Evolutionary conservation across 371 early-diverging fungal species (phyloP), one percentile per base, ranked within the genome.

Genomic region (Parasitella parasitica): DNA sequence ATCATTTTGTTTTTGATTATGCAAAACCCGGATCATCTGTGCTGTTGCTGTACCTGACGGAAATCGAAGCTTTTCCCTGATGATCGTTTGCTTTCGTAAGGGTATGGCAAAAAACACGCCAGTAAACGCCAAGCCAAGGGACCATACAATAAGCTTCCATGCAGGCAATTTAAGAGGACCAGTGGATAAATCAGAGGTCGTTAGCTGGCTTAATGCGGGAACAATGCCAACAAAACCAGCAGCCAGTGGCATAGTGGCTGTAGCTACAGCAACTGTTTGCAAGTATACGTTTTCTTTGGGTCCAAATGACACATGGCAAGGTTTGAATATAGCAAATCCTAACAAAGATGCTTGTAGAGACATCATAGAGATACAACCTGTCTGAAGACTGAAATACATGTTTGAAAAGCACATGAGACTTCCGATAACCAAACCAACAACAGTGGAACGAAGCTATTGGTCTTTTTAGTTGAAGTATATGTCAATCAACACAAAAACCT

Each of bases 41-140:
- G 94, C 94, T 6, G 94, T 88, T 1, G 90, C 93, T 6, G 92
- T 90, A 3, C 93, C 92, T 4, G 91, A 89, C 6, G 94, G 94
- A 61, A 94, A 94, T 4, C 83, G 77, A 8, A 94, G 79, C 62
- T 92, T 88, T 61, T 92, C 91, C 51, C 81, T 79, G 43, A 94
- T 77, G 39, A 91, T 86, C 0, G 87, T 88, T 68, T 92, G 92
- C 28, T 80, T 82, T 46, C 94, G 75, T 53, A 94, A 68, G 6
- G 93, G 93, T 5, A 94, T 84, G 3, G 92, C 93, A 71, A 94
- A 93, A 64, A 93, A 93, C 8, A 94, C 89, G 3, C 94, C 94
- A 76, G 90, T 92, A 70, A 91, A 90, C 4, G 91, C 86, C 41
- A 92, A 72, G 4, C 88, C 91, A 9, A 91, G 62, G 6, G 88